A percentile compares a stretch with the other conserved stretches of the same genome.
These are phyloP conservation scores for Venturia carpophila DNA, from an alignment of 2,329 filamentous ascomycete genomes.

Conservation along the genomic window DNA sequence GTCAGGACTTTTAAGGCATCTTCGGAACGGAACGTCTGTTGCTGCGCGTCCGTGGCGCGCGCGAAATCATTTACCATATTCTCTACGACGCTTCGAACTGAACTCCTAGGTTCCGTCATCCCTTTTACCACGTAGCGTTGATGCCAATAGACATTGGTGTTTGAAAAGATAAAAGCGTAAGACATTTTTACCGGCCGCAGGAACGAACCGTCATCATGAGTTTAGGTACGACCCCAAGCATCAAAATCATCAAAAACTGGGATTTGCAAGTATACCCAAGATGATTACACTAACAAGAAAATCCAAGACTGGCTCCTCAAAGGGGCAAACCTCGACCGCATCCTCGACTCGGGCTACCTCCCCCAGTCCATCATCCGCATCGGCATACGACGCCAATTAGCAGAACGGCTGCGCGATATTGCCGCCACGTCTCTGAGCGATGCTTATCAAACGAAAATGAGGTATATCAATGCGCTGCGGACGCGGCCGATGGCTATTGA, in stretches of 20 bases:
- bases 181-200: neutral
- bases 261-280: neutral
- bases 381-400: slow-evolving; percentile 59
- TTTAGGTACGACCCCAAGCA: neutral
- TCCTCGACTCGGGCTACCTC: slow-evolving; percentile 59
- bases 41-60: neutral
- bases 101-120: neutral
- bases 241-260: neutral
- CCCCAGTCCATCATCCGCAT: slow-evolving; percentile 55
- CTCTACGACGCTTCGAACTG: neutral
- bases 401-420: slow-evolving; percentile 51
- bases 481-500: slow-evolving; percentile 59
- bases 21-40: slow-evolving; percentile 6
- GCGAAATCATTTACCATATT: neutral
- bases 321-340: slow-evolving; percentile 39
- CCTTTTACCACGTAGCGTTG: neutral
- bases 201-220: neutral
- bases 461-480: slow-evolving; percentile 53
- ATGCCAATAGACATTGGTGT: no score
- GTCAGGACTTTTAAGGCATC: neutral
- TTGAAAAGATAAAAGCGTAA: no score
- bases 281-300: neutral
- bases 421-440: slow-evolving; percentile 45
- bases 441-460: slow-evolving; percentile 53
- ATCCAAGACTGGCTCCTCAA: slow-evolving; percentile 8